Conservation (phyloP, 1,284 basidiomycete genomes). For the Cutaneotrichosporon curvatum region DNA sequence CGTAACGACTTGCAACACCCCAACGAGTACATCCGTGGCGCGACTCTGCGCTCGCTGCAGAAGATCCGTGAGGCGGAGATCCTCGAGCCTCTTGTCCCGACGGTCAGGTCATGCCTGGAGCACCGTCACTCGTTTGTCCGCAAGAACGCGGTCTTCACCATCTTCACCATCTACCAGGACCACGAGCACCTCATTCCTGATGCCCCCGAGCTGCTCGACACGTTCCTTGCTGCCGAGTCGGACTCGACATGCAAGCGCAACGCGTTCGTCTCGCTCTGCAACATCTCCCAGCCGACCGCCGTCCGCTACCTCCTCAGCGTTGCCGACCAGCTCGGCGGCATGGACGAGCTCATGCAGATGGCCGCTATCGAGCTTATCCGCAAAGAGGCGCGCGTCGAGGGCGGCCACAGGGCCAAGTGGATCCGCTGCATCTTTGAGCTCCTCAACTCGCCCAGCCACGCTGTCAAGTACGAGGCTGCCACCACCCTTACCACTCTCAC, state of each 20-base stretch:
- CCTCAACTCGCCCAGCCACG: conserved; percentile 82
- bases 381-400: conserved; percentile 80
- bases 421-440: conserved; percentile 93
- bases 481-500: conserved; percentile 91
- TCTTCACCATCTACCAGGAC: conserved; percentile 88
- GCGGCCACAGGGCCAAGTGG: conserved; percentile 75
- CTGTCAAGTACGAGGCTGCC: conserved; percentile 97
- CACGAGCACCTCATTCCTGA: conserved; percentile 94
- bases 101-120: conserved; percentile 88
- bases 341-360: conserved; percentile 96
- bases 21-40: conserved; percentile 98
- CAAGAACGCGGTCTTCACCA: conserved; percentile 96
- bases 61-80: conserved; percentile 93
- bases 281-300: conserved; percentile 81
- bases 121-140: conserved; percentile 97
- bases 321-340: conserved; percentile 71
- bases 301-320: conserved; percentile 84
- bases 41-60: conserved; percentile 91
- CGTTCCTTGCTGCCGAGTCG: conserved; percentile 93
- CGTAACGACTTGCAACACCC: conserved; percentile 99
- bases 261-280: conserved; percentile 88
- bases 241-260: conserved; percentile 97
- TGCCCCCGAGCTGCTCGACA: conserved; percentile 91
- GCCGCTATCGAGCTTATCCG: conserved; percentile 91
- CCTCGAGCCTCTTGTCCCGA: conserved; percentile 91